A percentile compares a stretch with the other conserved stretches of the same genome.
These are phyloP conservation scores for Chlorella variabilis DNA, from an alignment of 163 green algal species.

Conservation along the genomic window DNA sequence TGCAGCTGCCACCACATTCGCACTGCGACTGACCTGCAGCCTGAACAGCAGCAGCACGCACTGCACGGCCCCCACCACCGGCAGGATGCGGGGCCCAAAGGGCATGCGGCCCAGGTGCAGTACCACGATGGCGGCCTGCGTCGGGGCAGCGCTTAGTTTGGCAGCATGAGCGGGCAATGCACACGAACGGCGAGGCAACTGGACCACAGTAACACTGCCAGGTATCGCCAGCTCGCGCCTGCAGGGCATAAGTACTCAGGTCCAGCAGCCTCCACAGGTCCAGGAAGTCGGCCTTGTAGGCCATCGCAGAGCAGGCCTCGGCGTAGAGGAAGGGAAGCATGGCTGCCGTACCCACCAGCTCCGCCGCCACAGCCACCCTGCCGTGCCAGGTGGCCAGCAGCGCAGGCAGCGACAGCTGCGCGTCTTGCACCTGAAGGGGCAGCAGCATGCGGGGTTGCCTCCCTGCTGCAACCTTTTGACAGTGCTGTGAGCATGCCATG, in stretches of 20 bases:
- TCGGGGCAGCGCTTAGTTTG: no score
- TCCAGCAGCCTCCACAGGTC: constrained; percentile 77
- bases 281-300: constrained; percentile 67
- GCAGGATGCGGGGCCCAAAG: constrained; percentile 43
- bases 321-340: constrained; percentile 79
- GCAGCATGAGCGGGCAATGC: no score
- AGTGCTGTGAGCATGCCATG: no score
- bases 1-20: no score
- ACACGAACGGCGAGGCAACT: no score
- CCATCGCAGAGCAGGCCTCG: constrained; percentile 54
- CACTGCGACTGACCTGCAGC: no score
- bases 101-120: constrained; percentile 53
- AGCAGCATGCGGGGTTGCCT: neutral
- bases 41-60: constrained; percentile 53
- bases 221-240: no score
- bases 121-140: constrained; percentile 36
- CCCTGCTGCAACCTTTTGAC: no score
- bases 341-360: constrained; percentile 49
- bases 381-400: constrained; percentile 45
- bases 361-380: constrained; percentile 40
- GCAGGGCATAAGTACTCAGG: constrained; percentile 66
- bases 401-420: constrained; percentile 58
- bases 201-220: no score
- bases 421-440: constrained; percentile 63
- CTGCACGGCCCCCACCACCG: constrained; percentile 56